phyloP scores from a whole-genome alignment of 1,139 yeast species.

The Hemisphaericaspora xylofermentans region DNA sequence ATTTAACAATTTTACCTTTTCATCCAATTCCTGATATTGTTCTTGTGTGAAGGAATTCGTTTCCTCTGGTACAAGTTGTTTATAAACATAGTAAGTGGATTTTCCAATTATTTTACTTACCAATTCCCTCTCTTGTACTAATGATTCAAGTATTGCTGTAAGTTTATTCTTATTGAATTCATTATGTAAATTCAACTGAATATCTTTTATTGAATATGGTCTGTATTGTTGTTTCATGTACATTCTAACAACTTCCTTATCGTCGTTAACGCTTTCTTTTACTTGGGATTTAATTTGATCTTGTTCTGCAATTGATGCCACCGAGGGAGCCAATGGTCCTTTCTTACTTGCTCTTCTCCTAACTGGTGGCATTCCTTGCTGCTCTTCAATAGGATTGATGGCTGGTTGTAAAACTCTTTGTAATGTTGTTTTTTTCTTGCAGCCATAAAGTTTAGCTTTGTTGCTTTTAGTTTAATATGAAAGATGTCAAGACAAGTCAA shows the following conservation, averaged over 20 bases:
- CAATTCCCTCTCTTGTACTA: constrained; percentile 24
- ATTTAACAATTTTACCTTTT: constrained; percentile 9
- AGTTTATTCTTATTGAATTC: constrained; percentile 27
- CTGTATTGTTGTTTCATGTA: constrained; percentile 37
- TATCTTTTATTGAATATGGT: constrained; percentile 38
- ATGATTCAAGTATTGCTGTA: constrained; percentile 24
- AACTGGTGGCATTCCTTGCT: background rate
- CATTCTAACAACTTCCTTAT: constrained; percentile 10
- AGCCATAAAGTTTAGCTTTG: background rate
- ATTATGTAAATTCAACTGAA: constrained; percentile 36
- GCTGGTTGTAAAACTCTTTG: background rate
- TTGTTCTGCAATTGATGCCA: background rate
- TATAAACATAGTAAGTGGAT: constrained; percentile 31
- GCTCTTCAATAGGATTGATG: no score
- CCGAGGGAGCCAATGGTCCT: background rate
- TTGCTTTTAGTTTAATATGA: no score
- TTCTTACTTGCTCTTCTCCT: background rate
- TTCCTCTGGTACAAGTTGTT: constrained; percentile 15
- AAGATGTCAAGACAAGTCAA: no score
- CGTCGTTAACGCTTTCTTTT: constrained; percentile 3
- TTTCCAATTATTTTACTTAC: constrained; percentile 35
- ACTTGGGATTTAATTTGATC: background rate
- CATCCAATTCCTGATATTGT: constrained; percentile 7
- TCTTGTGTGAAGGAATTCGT: constrained; percentile 7
- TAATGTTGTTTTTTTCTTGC: background rate